Conservation (phyloP, 1,284 basidiomycete genomes). For the Tremellales sp. region DNA sequence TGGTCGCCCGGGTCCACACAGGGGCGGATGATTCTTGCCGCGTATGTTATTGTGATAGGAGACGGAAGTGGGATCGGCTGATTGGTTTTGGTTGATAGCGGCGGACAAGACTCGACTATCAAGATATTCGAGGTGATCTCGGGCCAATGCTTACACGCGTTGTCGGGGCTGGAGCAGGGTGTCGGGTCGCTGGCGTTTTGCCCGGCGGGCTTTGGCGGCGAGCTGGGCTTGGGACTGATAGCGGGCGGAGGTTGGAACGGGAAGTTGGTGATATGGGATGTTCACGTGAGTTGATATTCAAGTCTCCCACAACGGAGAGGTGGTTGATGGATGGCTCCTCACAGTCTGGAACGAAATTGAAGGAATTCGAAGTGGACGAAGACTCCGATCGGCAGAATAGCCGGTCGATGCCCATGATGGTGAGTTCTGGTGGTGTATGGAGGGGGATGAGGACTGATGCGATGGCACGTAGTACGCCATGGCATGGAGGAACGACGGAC, state of each 20-base stretch:
- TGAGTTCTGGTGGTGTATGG: conserved; percentile 1
- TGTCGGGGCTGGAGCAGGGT: conserved; percentile 35
- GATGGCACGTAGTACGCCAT: conserved; percentile 24
- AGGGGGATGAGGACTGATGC: neutral
- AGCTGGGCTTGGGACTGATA: conserved; percentile 24
- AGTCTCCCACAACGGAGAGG: too few species aligned
- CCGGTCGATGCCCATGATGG: conserved; percentile 37
- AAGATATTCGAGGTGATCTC: conserved; percentile 38
- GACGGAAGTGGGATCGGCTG: neutral
- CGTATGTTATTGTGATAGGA: conserved; percentile 28
- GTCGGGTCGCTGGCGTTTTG: conserved; percentile 41
- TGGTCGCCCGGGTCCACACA: conserved; percentile 32
- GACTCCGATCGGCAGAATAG: conserved; percentile 22
- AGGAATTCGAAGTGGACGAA: conserved; percentile 34
- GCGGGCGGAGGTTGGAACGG: conserved; percentile 44
- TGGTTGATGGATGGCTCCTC: too few species aligned
- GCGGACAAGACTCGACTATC: conserved; percentile 42
- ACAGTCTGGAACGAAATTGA: conserved; percentile 28
- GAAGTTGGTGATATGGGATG: conserved; percentile 36
- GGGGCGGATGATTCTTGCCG: conserved; percentile 38
- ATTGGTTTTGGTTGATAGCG: conserved; percentile 16
- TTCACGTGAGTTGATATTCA: conserved; percentile 40
- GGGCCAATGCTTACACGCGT: conserved; percentile 30
- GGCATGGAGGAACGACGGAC: conserved; percentile 39
- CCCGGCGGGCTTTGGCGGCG: conserved; percentile 19